Percentiles rank a stretch among this genome's conserved stretches.
These are phyloP conservation scores for Fusarium mundagurra DNA, from an alignment of 2,329 filamentous ascomycete genomes.

Conservation along the genomic window DNA sequence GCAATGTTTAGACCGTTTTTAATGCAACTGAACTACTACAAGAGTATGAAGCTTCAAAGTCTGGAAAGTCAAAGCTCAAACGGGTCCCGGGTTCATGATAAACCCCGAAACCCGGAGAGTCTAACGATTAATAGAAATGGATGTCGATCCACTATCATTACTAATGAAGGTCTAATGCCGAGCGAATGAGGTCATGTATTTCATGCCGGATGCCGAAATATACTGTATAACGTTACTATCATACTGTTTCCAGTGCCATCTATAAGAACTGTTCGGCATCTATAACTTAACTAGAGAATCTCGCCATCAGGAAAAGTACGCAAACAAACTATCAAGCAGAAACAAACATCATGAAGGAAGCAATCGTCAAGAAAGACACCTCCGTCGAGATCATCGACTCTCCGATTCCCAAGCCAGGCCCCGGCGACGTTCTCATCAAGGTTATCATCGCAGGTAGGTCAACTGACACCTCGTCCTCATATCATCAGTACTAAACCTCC, in stretches of 20 bases:
- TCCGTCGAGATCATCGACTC: conserved; percentile 11
- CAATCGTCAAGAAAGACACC: conserved; percentile 6
- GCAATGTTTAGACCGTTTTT: not conserved
- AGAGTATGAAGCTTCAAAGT: no score
- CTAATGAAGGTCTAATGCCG: not conserved
- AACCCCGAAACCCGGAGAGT: not conserved
- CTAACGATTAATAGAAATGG: not conserved
- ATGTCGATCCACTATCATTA: conserved; percentile 2
- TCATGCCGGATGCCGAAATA: not conserved
- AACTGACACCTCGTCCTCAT: fast-evolving
- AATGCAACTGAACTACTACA: not conserved
- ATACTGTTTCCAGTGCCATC: not conserved
- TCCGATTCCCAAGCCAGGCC: conserved; percentile 4
- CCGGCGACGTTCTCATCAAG: conserved; percentile 6
- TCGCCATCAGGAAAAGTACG: fast-evolving
- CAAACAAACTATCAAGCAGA: not conserved
- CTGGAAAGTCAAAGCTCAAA: not conserved
- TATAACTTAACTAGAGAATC: fast-evolving
- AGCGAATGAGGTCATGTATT: conserved; percentile 4
- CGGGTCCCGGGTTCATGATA: not conserved
- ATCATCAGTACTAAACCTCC: fast-evolving
- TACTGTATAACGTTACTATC: not conserved
- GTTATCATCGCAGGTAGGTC: conserved; percentile 1
- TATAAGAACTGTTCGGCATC: not conserved
- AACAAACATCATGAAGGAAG: conserved; percentile 13